phyloP scores from a whole-genome alignment of 331 rosid genomes.

The Rhamnella rubrinervis region DNA sequence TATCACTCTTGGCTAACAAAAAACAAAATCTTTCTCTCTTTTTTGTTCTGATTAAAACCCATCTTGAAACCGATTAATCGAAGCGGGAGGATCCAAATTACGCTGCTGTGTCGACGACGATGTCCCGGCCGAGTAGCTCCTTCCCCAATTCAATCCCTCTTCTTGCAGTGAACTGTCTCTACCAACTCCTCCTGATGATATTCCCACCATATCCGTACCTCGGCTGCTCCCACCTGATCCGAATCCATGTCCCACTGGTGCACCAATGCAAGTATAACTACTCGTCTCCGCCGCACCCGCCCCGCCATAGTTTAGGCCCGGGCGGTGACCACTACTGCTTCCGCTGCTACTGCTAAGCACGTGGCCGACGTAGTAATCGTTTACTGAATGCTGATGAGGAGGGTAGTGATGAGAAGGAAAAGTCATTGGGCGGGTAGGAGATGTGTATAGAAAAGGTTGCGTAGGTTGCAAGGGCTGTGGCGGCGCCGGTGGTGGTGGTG shows the following conservation, averaged over 20 bases:
- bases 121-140: conserved; percentile 39
- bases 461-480: conserved; percentile 27
- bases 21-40: conserved; percentile 6
- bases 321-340: conserved; percentile 25
- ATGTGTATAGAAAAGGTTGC: conserved; percentile 50
- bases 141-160: conserved; percentile 53
- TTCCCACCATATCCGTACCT: conserved; percentile 16
- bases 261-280: conserved; percentile 80
- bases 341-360: conserved; percentile 37
- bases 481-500: conserved; percentile 34
- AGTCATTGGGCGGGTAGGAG: conserved; percentile 49
- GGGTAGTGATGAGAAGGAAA: conserved; percentile 48
- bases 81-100: conserved; percentile 37
- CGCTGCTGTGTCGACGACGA: conserved; percentile 32
- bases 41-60: conserved; percentile 43
- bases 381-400: conserved; percentile 38
- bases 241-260: conserved; percentile 78
- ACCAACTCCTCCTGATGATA: conserved; percentile 26
- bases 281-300: conserved; percentile 22
- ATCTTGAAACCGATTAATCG: conserved; percentile 92
- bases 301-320: conserved; percentile 26
- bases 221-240: conserved; percentile 17
- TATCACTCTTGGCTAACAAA: neutral
- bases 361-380: conserved; percentile 76
- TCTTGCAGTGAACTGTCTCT: conserved; percentile 55